A percentile compares a stretch with the other conserved stretches of the same genome.
These are phyloP conservation scores for Alternaria burnsii DNA, from an alignment of 2,329 filamentous ascomycete species.

Conservation along the genomic window DNA sequence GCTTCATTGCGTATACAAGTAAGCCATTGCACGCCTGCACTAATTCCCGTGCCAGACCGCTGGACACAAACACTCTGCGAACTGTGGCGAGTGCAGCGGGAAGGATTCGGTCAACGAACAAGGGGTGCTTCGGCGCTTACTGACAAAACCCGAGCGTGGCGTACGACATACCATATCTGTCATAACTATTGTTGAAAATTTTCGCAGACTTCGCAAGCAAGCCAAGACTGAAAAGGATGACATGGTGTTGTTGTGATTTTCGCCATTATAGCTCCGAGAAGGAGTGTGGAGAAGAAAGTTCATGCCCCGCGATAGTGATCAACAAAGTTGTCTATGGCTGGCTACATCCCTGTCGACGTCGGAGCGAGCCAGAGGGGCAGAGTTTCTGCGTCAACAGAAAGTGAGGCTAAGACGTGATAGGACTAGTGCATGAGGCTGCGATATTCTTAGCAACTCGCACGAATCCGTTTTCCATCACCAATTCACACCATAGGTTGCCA, in stretches of 20 bases:
- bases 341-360: constrained; percentile 1
- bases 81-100: constrained; percentile 26
- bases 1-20: neutral
- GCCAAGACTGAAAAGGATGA: neutral
- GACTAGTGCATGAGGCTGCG: constrained; percentile 4
- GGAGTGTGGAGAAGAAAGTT: constrained; percentile 4
- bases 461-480: constrained; percentile 5
- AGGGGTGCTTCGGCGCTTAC: constrained; percentile 12
- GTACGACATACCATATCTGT: neutral
- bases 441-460: constrained; percentile 9
- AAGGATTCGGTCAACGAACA: constrained; percentile 23
- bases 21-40: neutral
- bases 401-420: neutral
- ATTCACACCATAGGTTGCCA: neutral
- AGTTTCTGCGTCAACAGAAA: constrained; percentile 1
- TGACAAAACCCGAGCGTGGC: constrained; percentile 4
- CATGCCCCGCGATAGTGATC: constrained; percentile 7
- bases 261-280: neutral
- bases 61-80: constrained; percentile 3
- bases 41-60: neutral
- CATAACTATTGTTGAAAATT: neutral
- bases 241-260: neutral
- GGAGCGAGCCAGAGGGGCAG: constrained; percentile 24
- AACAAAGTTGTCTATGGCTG: neutral
- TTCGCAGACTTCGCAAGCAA: neutral